phyloP scores from a whole-genome alignment of 2,329 filamentous ascomycete genomes.

The Leptographium lundbergii region DNA sequence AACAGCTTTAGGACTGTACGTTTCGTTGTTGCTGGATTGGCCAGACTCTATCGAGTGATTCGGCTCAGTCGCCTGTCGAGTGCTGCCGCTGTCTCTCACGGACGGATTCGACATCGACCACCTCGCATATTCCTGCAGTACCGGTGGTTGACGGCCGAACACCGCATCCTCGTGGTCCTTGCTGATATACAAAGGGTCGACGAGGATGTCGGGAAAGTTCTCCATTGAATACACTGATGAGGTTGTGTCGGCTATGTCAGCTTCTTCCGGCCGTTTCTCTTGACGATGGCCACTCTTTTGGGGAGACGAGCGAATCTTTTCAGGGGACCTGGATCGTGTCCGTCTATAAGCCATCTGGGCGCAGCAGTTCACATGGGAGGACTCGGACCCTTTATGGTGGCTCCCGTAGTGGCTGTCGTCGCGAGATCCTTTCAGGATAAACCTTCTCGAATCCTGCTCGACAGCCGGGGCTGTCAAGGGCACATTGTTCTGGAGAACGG shows the following conservation, averaged over 20 bases:
- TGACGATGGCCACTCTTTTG: neutral
- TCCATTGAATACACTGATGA: conserved; percentile 22
- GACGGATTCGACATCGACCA: conserved; percentile 10
- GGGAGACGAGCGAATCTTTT: neutral
- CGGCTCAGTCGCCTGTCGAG: neutral
- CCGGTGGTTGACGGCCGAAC: neutral
- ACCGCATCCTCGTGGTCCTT: conserved; percentile 6
- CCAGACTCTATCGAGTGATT: neutral
- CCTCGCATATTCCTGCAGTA: conserved; percentile 10
- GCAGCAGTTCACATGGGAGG: neutral
- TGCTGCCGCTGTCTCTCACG: neutral
- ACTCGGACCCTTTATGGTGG: neutral
- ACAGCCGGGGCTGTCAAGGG: neutral
- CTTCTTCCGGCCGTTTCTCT: neutral
- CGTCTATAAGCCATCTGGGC: neutral
- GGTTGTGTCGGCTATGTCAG: conserved; percentile 10
- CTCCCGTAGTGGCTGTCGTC: neutral
- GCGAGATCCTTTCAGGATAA: neutral
- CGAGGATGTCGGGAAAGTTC: conserved; percentile 6
- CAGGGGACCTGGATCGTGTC: neutral
- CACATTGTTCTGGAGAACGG: neutral
- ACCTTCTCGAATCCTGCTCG: neutral
- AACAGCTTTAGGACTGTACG: neutral
- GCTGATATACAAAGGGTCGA: conserved; percentile 17
- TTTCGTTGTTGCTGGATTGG: neutral